A percentile compares a stretch with the other conserved stretches of the same genome.
Evolutionary conservation across 78 protist genomes (phyloP).

Genomic region (slime mould (Dictyostelium discoideum)): DNA sequence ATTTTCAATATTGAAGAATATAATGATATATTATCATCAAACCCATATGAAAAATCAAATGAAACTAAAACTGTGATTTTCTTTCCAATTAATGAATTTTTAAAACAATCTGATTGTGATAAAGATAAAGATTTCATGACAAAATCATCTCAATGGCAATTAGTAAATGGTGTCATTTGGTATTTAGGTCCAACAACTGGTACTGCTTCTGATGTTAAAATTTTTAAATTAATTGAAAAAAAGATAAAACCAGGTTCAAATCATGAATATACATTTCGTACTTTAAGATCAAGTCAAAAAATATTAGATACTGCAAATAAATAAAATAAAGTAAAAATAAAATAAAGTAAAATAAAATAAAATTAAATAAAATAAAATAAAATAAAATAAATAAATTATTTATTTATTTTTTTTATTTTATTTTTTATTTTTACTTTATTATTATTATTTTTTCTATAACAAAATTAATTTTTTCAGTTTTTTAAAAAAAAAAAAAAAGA

Average conservation of each 20-base stretch:
- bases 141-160: not conserved
- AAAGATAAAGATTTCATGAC: not conserved
- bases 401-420: no score
- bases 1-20: not conserved
- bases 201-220: not conserved
- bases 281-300: not conserved
- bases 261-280: not conserved
- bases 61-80: not conserved
- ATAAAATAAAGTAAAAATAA: not conserved
- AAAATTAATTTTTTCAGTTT: no score
- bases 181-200: not conserved
- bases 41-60: not conserved
- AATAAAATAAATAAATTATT: no score
- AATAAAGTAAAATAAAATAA: no score
- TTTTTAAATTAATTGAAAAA: not conserved
- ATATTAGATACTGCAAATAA: not conserved
- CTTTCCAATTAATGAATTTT: not conserved
- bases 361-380: no score
- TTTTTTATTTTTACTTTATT: no score
- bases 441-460: no score
- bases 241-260: not conserved
- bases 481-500: no score
- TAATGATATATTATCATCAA: not conserved
- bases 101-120: not conserved
- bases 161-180: not conserved